Conservation (phyloP, 768 basidiomycete species). For the Kockovaella imperatae region DNA sequence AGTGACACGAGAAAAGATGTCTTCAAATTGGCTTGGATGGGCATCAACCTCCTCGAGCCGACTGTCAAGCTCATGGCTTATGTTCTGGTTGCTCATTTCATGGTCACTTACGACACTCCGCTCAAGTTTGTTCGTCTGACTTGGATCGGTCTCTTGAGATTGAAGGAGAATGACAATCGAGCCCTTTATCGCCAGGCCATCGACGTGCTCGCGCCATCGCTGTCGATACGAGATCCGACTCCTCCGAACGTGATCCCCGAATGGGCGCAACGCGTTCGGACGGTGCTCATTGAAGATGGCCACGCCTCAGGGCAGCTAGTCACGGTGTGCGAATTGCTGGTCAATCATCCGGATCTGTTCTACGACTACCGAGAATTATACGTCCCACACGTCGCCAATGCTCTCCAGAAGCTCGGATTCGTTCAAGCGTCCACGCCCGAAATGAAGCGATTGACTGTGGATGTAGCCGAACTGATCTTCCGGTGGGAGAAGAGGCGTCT, state of each 20-base stretch:
- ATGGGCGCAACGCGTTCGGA: conserved; percentile 82
- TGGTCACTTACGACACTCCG: conserved; percentile 77
- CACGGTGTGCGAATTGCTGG: conserved; percentile 82
- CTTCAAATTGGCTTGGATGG: conserved; percentile 87
- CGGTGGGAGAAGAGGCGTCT: conserved; percentile 65
- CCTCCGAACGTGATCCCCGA: conserved; percentile 48
- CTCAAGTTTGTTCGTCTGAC: conserved; percentile 82
- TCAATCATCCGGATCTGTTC: conserved; percentile 82
- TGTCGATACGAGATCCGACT: conserved; percentile 55
- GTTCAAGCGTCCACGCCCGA: conserved; percentile 61
- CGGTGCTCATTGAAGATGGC: conserved; percentile 81
- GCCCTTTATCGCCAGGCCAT: conserved; percentile 74
- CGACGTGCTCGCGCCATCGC: conserved; percentile 72
- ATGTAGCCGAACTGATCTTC: conserved; percentile 83
- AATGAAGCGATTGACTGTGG: conserved; percentile 76
- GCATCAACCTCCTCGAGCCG: conserved; percentile 72
- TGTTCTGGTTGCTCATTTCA: conserved; percentile 83
- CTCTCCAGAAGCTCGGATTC: conserved; percentile 79
- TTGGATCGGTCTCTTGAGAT: conserved; percentile 80
- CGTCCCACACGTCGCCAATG: conserved; percentile 85
- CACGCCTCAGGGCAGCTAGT: conserved; percentile 58
- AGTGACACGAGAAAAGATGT: conserved; percentile 80
- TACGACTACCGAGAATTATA: conserved; percentile 88
- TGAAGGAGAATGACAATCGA: conserved; percentile 70
- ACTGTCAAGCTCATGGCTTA: conserved; percentile 90